Evolutionary conservation across 345 rosid genomes (phyloP).

Genomic region (Eucalyptus lansdowneana): DNA sequence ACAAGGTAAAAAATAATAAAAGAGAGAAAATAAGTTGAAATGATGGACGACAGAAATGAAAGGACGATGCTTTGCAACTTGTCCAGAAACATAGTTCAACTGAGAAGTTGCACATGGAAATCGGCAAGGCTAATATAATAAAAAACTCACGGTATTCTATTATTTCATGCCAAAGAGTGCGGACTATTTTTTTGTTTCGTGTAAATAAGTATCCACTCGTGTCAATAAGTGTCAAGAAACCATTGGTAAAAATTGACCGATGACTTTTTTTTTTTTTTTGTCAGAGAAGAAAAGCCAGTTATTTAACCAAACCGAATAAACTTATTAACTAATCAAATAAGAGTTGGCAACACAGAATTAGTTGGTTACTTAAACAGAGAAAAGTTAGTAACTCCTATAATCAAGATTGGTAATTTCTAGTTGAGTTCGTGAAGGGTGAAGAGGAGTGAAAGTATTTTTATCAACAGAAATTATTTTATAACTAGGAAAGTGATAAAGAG

Average conservation of each 20-base stretch:
- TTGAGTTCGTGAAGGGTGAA: neutral
- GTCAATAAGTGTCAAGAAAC: neutral
- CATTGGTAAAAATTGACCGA: neutral
- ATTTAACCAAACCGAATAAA: neutral
- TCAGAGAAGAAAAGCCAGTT: no score
- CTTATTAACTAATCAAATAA: neutral
- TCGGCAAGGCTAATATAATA: neutral
- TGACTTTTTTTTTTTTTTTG: neutral
- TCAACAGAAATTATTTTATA: neutral
- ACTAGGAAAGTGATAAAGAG: neutral
- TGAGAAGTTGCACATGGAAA: neutral
- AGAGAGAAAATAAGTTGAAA: neutral
- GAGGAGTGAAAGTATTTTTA: neutral
- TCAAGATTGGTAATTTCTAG: neutral
- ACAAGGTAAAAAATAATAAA: neutral
- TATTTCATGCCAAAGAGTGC: neutral
- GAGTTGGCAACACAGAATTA: neutral
- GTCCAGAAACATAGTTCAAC: neutral
- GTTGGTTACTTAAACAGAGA: neutral
- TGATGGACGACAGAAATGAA: neutral
- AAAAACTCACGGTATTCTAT: neutral
- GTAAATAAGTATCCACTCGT: neutral
- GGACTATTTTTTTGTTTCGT: neutral
- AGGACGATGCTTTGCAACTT: neutral
- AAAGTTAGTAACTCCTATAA: neutral